Conservation (phyloP, 2,329 filamentous ascomycete species). For the Exophiala lecanii-corni region DNA sequence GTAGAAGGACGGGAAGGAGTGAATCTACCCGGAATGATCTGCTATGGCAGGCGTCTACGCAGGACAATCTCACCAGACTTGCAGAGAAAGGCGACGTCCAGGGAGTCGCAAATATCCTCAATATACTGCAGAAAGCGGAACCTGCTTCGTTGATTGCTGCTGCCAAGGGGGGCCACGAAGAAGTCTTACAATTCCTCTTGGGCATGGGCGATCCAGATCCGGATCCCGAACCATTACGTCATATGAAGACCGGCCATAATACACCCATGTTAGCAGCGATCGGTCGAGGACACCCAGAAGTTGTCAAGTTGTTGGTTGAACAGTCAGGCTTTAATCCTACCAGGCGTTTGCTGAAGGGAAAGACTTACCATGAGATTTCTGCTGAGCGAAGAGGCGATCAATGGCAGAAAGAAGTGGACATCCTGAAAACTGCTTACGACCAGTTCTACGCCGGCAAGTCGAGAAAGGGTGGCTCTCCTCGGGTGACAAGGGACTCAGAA, state of each 20-base stretch:
- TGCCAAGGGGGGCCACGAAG: slow-evolving; percentile 83
- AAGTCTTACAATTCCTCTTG: slow-evolving; percentile 74
- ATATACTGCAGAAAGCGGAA: slow-evolving; percentile 57
- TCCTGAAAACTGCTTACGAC: slow-evolving; percentile 64
- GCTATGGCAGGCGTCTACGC: slow-evolving; percentile 48
- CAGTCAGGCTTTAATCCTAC: slow-evolving; percentile 80
- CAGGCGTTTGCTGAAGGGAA: slow-evolving; percentile 64
- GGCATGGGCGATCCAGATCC: slow-evolving; percentile 62
- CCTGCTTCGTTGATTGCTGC: slow-evolving; percentile 85
- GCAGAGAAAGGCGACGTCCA: slow-evolving; percentile 48
- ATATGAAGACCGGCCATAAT: slow-evolving; percentile 60
- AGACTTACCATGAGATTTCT: slow-evolving; percentile 84
- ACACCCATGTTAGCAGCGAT: slow-evolving; percentile 95
- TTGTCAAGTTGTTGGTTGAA: slow-evolving; percentile 73
- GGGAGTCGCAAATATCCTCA: slow-evolving; percentile 46
- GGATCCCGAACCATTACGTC: slow-evolving; percentile 64
- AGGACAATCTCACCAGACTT: slow-evolving; percentile 45
- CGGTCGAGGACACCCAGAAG: slow-evolving; percentile 77
- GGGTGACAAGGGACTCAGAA: slow-evolving; percentile 37
- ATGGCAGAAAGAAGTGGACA: slow-evolving; percentile 81
- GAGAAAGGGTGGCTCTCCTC: slow-evolving; percentile 34
- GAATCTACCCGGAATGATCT: slow-evolving; percentile 48
- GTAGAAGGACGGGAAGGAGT: slow-evolving; percentile 45
- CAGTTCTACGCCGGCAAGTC: slow-evolving; percentile 30
- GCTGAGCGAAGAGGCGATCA: slow-evolving; percentile 76